Evolutionary conservation across 371 early-diverging fungal genomes (phyloP).

Genomic region (Apophysomyces variabilis): DNA sequence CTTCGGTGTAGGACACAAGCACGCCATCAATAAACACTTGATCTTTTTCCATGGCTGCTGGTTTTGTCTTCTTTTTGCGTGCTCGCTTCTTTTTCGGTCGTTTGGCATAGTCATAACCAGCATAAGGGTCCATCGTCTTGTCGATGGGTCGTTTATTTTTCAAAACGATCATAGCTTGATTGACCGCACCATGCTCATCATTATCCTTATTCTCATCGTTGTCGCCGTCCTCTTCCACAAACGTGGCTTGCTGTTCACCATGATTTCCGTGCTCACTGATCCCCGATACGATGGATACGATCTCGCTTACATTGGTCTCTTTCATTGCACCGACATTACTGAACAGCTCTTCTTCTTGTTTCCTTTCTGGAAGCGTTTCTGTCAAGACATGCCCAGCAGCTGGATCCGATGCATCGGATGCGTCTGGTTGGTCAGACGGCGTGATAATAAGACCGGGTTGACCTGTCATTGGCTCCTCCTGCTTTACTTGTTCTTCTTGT

Average conservation of each 20-base stretch:
- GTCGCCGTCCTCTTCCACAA: not conserved
- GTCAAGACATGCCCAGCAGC: too few relatives aligned
- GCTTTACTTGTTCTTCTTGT: too few relatives aligned
- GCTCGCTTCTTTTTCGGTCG: constrained; percentile 17
- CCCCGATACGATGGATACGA: too few relatives aligned
- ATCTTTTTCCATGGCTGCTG: not conserved
- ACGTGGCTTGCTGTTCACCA: not conserved
- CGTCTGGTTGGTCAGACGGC: too few relatives aligned
- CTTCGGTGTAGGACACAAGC: constrained; percentile 31
- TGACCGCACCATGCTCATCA: too few relatives aligned
- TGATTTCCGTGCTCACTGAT: not conserved
- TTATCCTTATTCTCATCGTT: not conserved
- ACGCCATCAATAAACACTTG: constrained; percentile 27
- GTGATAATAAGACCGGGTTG: too few relatives aligned
- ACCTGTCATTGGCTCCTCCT: too few relatives aligned
- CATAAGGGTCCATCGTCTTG: constrained; percentile 16
- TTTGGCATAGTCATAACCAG: constrained; percentile 13
- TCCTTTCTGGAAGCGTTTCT: too few relatives aligned
- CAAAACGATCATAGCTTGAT: constrained; percentile 4
- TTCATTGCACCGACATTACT: too few relatives aligned
- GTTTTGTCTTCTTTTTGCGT: constrained; percentile 11
- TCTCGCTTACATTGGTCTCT: too few relatives aligned
- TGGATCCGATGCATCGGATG: too few relatives aligned
- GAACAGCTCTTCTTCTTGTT: too few relatives aligned
- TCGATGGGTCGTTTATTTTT: constrained; percentile 6